phyloP scores from a whole-genome alignment of 129 eudicot species.

The Centaurea solstitialis region DNA sequence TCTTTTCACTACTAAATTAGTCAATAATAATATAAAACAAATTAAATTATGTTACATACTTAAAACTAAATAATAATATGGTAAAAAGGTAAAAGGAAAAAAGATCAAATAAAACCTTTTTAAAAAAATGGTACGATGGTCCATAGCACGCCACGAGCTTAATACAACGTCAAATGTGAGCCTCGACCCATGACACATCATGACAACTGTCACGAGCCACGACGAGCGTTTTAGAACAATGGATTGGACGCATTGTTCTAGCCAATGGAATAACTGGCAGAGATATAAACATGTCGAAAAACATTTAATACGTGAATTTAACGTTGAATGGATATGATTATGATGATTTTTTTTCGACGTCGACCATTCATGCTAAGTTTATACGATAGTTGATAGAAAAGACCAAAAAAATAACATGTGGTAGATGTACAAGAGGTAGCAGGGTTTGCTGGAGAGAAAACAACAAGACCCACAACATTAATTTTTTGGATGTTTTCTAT shows the following conservation, averaged over 20 bases:
- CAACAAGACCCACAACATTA: neutral
- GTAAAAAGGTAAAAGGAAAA: too few species aligned
- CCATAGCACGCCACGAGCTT: too few species aligned
- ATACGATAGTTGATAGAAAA: neutral
- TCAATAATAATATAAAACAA: too few species aligned
- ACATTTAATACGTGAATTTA: neutral
- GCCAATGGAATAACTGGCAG: neutral
- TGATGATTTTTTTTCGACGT: neutral
- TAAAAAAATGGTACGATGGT: too few species aligned
- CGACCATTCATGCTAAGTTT: neutral
- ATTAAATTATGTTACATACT: too few species aligned
- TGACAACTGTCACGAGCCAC: too few species aligned
- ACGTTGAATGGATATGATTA: neutral
- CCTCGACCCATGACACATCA: too few species aligned
- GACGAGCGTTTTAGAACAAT: too few species aligned
- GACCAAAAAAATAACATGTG: neutral
- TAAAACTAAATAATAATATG: too few species aligned
- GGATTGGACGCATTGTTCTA: neutral
- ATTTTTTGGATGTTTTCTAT: neutral
- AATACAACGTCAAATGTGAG: too few species aligned
- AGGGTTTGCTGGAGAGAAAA: neutral
- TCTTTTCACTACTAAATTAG: too few species aligned
- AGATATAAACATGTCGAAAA: neutral
- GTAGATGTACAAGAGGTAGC: neutral
- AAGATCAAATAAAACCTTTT: too few species aligned